phyloP scores from a whole-genome alignment of 2,329 filamentous ascomycete species.

The Penicillium sp. region DNA sequence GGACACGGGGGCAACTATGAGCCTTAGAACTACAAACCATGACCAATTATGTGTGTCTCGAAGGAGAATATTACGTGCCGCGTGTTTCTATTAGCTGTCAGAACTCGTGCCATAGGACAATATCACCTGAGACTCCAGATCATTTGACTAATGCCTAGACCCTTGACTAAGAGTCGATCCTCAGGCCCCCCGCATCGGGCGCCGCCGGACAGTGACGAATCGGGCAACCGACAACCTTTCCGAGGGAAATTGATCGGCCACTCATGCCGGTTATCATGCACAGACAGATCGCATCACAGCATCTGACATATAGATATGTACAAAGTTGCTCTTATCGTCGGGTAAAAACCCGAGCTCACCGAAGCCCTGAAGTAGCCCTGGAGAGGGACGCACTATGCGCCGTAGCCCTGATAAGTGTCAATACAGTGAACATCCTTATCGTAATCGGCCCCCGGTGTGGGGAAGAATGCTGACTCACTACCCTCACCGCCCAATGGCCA shows the following conservation, averaged over 20 bases:
- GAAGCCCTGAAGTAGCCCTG: not conserved
- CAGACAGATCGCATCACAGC: not conserved
- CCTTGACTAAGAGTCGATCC: conserved; percentile 2
- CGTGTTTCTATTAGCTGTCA: not conserved
- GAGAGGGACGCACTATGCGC: not conserved
- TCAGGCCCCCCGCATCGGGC: conserved; percentile 3
- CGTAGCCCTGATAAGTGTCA: not conserved
- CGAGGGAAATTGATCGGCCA: conserved; percentile 2
- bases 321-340: not conserved
- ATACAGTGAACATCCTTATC: not conserved
- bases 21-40: conserved; percentile 6
- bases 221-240: conserved; percentile 2
- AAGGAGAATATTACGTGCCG: conserved; percentile 7
- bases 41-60: conserved; percentile 10
- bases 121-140: not conserved
- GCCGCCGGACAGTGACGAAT: conserved; percentile 1
- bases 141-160: not conserved
- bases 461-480: conserved; percentile 24
- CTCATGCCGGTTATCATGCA: not conserved
- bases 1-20: conserved; percentile 3
- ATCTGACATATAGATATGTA: not conserved
- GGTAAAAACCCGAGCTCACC: not conserved
- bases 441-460: conserved; percentile 12
- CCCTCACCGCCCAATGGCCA: conserved; percentile 23
- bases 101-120: not conserved